A percentile compares a stretch with the other conserved stretches of the same genome.
Conservation (phyloP, 2,329 filamentous ascomycete genomes). For the Ophidiomyces ophidiicola region DNA sequence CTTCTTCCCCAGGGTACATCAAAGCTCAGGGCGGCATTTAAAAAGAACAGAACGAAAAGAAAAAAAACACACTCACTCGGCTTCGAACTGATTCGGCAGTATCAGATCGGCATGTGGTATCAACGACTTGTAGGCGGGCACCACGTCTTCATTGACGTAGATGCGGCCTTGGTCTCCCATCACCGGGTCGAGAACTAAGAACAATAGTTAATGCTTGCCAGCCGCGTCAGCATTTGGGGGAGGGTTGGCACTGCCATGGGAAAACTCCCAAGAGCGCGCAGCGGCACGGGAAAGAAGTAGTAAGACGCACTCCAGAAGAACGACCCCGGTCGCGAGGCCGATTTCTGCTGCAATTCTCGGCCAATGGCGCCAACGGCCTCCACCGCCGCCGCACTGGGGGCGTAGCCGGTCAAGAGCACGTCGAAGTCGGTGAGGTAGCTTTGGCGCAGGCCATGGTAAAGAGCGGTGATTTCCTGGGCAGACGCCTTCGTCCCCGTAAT, state of each 20-base stretch:
- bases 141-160: conserved; percentile 83
- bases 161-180: conserved; percentile 93
- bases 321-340: conserved; percentile 50
- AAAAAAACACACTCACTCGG: conserved; percentile 64
- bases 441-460: conserved; percentile 74
- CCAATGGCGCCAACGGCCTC: conserved; percentile 75
- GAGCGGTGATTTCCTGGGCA: conserved; percentile 66
- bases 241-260: background rate
- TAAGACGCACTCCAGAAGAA: conserved; percentile 68
- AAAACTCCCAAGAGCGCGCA: too few relatives aligned
- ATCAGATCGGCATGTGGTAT: conserved; percentile 78
- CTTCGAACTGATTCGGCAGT: conserved; percentile 92
- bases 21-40: too few relatives aligned
- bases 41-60: too few relatives aligned
- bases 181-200: conserved; percentile 73
- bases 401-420: conserved; percentile 88
- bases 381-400: conserved; percentile 75
- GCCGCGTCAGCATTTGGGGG: background rate
- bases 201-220: background rate
- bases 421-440: conserved; percentile 81
- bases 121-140: conserved; percentile 76
- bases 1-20: too few relatives aligned
- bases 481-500: conserved; percentile 74
- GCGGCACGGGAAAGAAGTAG: too few relatives aligned
- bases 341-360: conserved; percentile 60